Base-by-base conservation (phyloP, 2,329 filamentous ascomycete genomes). In the Moelleriella libera region DNA sequence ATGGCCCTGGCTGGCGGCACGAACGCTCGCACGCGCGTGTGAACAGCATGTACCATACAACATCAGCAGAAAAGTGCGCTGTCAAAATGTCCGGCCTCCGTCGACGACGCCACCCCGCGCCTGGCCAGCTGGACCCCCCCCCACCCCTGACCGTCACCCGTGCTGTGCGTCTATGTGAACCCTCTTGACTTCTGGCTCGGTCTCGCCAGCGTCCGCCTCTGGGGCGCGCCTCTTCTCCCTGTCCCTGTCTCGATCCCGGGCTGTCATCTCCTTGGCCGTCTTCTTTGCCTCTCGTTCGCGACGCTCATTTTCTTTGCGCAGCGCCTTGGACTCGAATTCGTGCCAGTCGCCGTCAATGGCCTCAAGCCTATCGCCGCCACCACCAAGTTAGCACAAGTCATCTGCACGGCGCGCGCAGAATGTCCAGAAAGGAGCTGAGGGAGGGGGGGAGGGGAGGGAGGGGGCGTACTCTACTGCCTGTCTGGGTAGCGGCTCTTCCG, bases 281-380 rank as follows among this genome's bases (percentile, higher is more conserved):
- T 67, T 69, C 4, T 68, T 66, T 6, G 71, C 73, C 47, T 78
- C 75, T 48, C 71, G 68, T 30, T 78, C 74, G 51, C 71, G 72
- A 47, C 78, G 78, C 62, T 92, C 87, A 56, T 88, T 90, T 63
- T 96, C 89, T 55, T 92, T 92, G 32, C 92, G 76, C 30, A 95
- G 72, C 12, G 88, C 89, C 68, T 98, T 98, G 48, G 88, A 94
- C 68, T 98, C 92, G 58, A 97, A 95, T 62, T 98, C 92, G 61
- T 98, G 92, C 92, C 92, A 98, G 57, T 98, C 92, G 28, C 92
- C 92, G 56, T 92, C 80, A 31, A 98, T 75, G 45, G 82, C 71
- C 50, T 83, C 80, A 45, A 98, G 75, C 58, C 85, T 86, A 5
- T 9, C 12, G 52, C 30, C 21, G 21, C 21, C 3, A 9, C 30